Base-by-base conservation (phyloP, 306 rosid genomes). In the Rosa chinensis region DNA sequence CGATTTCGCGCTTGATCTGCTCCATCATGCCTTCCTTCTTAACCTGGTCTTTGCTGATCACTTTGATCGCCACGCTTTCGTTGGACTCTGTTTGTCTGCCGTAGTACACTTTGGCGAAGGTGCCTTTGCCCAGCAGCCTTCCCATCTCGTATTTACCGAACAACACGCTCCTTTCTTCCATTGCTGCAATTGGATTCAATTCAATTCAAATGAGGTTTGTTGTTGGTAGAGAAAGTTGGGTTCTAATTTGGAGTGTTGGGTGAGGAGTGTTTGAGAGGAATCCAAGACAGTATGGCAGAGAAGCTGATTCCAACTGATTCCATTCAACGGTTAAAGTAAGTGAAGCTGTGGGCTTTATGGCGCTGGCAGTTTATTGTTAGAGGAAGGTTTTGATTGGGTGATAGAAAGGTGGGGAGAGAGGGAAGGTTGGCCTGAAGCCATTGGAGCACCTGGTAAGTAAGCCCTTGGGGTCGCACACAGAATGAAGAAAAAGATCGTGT, bases 51-150 rank as follows among this genome's bases (percentile, higher is more conserved):
- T 93, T 93, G 79, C 62, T 84, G 0, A 93, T 83, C 12, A 93
- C 88, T 52, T 93, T 91, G 39, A 93, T 87, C 13, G 98, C 98
- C 25, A 93, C 97, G 72, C 93, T 87, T 13, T 87, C 93, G 9
- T 92, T 90, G 25, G 89, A 70, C 4, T 23, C 79, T 42, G 87
- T 77, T 9, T 85, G 74, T 73, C 78, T 89, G 48, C 90, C 97
- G 64, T 88, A 80, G 67, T 91, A 89, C 5, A 93, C 98, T 82
- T 93, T 93, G 2, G 97, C 94, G 73, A 91, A 93, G 25, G 98
- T 93, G 7, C 96, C 98, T 66, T 88, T 89, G 3, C 96, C 98
- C 25, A 93, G 78, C 0, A 91, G 66, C 86, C 88, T 85, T 14
- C 97, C 96, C 76, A 84, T 84, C 80, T 93, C 96, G 40, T 89